These are phyloP conservation scores for Trichophyton verrucosum DNA, from an alignment of 2,329 filamentous ascomycete species.

Conservation along the genomic window DNA sequence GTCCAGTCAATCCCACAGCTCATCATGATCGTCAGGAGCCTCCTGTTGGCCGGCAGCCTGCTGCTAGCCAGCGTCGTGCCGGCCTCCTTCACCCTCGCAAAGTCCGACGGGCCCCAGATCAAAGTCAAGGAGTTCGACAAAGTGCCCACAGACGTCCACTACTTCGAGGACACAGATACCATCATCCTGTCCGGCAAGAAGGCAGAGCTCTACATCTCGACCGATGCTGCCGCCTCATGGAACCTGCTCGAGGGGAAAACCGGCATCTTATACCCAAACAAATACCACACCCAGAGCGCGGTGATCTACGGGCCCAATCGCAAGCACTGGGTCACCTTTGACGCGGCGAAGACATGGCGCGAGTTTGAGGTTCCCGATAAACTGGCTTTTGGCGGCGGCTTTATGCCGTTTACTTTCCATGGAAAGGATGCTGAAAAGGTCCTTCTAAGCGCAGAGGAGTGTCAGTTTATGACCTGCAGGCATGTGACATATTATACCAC, in stretches of 20 bases:
- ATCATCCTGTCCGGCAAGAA: slow-evolving; percentile 50
- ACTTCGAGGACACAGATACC: slow-evolving; percentile 81
- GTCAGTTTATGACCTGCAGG: slow-evolving; percentile 50
- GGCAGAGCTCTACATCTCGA: slow-evolving; percentile 61
- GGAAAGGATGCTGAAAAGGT: slow-evolving; percentile 72
- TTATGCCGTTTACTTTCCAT: slow-evolving; percentile 61
- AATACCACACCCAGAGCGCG: slow-evolving; percentile 64
- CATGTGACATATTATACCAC: slow-evolving; percentile 61
- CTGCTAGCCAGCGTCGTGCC: slow-evolving; percentile 34
- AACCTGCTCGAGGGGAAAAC: slow-evolving; percentile 39
- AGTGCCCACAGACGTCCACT: slow-evolving; percentile 59
- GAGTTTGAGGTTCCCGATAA: slow-evolving; percentile 49
- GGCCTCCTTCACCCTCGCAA: slow-evolving; percentile 26
- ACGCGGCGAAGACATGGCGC: slow-evolving; percentile 71
- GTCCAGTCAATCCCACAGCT: slow-evolving; percentile 3
- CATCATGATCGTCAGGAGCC: slow-evolving; percentile 31
- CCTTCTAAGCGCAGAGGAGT: slow-evolving; percentile 61
- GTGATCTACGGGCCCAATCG: slow-evolving; percentile 60
- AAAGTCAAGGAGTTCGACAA: slow-evolving; percentile 53
- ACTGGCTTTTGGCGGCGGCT: slow-evolving; percentile 25
- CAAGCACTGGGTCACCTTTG: slow-evolving; percentile 69
- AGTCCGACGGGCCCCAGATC: slow-evolving; percentile 53
- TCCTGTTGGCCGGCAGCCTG: slow-evolving; percentile 39
- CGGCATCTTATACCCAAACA: slow-evolving; percentile 58
- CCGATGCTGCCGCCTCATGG: slow-evolving; percentile 72